Evolutionary conservation across 352 stramenopile species (phyloP), one percentile per base, ranked within the genome.

Genomic region (Aphanomyces cochlioides): DNA sequence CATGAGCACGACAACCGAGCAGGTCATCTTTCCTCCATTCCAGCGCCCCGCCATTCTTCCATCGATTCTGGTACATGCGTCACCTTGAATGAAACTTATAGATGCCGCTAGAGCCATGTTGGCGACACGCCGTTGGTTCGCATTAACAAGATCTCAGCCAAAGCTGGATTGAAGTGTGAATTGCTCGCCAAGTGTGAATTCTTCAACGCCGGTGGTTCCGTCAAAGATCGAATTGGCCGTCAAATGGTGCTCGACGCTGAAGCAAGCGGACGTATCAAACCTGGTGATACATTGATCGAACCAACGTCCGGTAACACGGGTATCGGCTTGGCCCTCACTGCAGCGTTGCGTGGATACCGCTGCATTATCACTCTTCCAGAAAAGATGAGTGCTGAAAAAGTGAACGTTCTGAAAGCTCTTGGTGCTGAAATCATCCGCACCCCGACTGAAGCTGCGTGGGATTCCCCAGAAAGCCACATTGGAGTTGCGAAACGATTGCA

Each of bases 241-340:
- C 85, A 88, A 66, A 97, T 98, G 90, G 79, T 98, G 17, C 84
- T 97, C 67, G 92, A 98, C 67, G 94, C 96, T 13, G 95, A 99
- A 77, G 77, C 79, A 10, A 77, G 76, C 5, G 95, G 95, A 7
- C 78, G 82, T n/a, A 97, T 99, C 63, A 96, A 96, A 65, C 85
- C 88, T 4, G 96, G 96, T 7, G 92, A 98, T 72, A 98, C 92
- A 39, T 77, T 99, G 21, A 98, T 99, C 56, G 97, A 99, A 78
- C 96, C 96, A 2, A 99, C 97, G 13, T 98, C 87, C n/a, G 97
- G 96, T 50, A 99, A 99, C 77, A 99, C 97, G 28, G 57, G 96
- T 45, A 99, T 99, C 63, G 96, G 94, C 5, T 81, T 99, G 36
- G 96, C 97, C 37, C 89, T 99, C 65, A 92, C 96, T 4, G 92